Conservation (phyloP, 2,329 filamentous ascomycete species). For the Stachybotrys echinatus region DNA sequence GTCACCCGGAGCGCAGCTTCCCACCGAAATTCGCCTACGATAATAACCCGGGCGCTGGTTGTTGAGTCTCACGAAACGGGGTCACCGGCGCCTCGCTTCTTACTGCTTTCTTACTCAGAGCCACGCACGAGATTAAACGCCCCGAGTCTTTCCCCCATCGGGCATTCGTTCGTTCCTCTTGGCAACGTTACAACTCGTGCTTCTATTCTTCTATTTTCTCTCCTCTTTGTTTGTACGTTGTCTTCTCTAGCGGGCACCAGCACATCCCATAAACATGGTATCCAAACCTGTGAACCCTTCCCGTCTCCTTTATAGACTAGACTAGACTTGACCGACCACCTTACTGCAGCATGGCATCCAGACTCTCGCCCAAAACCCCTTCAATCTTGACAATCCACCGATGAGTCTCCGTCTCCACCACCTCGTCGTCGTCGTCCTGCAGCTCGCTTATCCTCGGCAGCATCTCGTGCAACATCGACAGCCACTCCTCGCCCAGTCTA, state of each 20-base stretch:
- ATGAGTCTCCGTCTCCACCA: slow-evolving; percentile 83
- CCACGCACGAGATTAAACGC: no score
- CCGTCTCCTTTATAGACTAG: no score
- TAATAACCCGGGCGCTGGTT: background rate
- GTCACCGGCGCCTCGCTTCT: no score
- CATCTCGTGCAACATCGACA: slow-evolving; percentile 89
- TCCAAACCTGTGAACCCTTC: no score
- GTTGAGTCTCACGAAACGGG: background rate
- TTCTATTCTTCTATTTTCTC: no score
- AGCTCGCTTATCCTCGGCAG: slow-evolving; percentile 92
- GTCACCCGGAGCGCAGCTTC: background rate
- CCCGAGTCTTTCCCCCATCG: no score
- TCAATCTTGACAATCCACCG: slow-evolving; percentile 90
- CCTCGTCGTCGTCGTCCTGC: slow-evolving; percentile 94
- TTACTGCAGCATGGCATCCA: slow-evolving; percentile 89
- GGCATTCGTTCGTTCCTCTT: no score
- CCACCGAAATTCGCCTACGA: background rate
- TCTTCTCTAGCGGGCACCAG: no score
- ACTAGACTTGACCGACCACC: slow-evolving; percentile 4
- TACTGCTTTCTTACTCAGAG: background rate
- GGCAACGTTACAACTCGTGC: no score
- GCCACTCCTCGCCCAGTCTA: slow-evolving; percentile 86
- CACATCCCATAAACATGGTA: no score
- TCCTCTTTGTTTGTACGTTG: no score
- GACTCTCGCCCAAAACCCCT: slow-evolving; percentile 78